Evolutionary conservation across 1,284 basidiomycete genomes (phyloP).

Genomic region (Kalmanozyma brasiliensis): DNA sequence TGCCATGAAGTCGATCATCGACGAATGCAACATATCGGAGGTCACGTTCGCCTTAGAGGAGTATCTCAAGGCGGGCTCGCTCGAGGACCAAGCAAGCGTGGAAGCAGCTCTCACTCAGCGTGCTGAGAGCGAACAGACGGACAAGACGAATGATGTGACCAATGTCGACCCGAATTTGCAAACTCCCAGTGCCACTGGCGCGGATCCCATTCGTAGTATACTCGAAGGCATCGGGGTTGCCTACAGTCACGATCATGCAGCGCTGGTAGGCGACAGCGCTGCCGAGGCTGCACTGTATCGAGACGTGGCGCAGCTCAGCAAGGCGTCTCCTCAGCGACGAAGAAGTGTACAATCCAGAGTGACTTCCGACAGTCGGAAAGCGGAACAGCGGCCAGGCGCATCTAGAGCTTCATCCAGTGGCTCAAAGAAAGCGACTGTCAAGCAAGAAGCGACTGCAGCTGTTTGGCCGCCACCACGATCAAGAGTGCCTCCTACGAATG

Average conservation of each 20-base stretch:
- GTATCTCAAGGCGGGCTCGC: constrained; percentile 18
- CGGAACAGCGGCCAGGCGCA: neutral
- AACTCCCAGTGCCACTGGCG: neutral
- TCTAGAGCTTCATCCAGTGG: constrained; percentile 1
- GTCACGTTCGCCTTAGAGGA: constrained; percentile 34
- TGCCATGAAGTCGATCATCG: constrained; percentile 51
- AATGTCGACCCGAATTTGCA: neutral
- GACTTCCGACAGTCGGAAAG: neutral
- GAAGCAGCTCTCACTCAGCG: constrained; percentile 29
- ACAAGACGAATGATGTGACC: neutral
- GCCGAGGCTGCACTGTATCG: constrained; percentile 30
- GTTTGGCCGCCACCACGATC: constrained; percentile 28
- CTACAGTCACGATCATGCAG: constrained; percentile 41
- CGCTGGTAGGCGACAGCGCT: constrained; percentile 21
- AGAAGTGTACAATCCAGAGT: neutral
- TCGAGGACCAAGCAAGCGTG: constrained; percentile 13
- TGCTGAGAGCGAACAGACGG: constrained; percentile 7
- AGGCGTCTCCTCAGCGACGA: constrained; percentile 6
- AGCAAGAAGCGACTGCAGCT: neutral
- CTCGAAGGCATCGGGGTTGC: constrained; percentile 35
- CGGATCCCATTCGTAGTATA: constrained; percentile 28
- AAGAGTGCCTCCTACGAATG: neutral
- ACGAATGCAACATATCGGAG: constrained; percentile 52
- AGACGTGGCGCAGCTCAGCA: constrained; percentile 1
- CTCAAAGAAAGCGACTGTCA: constrained; percentile 1